These are phyloP conservation scores for Trichoderma guizhouense DNA, from an alignment of 2,329 filamentous ascomycete genomes.

Conservation along the genomic window DNA sequence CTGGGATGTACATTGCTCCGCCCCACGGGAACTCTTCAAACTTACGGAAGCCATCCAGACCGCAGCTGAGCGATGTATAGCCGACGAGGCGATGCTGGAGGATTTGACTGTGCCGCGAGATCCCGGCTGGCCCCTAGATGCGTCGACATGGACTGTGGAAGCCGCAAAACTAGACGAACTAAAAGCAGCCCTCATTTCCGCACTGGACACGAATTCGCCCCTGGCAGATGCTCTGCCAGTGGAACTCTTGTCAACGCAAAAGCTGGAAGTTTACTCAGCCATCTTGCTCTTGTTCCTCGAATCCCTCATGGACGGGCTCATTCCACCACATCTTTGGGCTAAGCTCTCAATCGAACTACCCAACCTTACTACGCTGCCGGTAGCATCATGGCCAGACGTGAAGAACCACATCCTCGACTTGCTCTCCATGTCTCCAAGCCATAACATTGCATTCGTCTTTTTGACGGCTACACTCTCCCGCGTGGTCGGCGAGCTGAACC, in stretches of 20 bases:
- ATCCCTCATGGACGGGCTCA: slow-evolving; percentile 74
- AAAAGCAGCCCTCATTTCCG: slow-evolving; percentile 50
- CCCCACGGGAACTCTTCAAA: slow-evolving; percentile 83
- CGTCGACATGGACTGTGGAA: slow-evolving; percentile 34
- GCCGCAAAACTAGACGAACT: slow-evolving; percentile 27
- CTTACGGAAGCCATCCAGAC: slow-evolving; percentile 75
- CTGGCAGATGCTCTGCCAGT: slow-evolving; percentile 60
- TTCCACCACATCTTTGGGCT: slow-evolving; percentile 68
- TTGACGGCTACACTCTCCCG: slow-evolving; percentile 70
- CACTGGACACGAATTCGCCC: slow-evolving; percentile 67
- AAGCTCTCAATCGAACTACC: slow-evolving; percentile 60
- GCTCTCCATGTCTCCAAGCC: slow-evolving; percentile 66
- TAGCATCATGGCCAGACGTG: slow-evolving; percentile 37
- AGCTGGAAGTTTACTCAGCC: slow-evolving; percentile 71
- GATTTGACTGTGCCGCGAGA: slow-evolving; percentile 50
- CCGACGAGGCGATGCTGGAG: slow-evolving; percentile 61
- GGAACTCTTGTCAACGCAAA: slow-evolving; percentile 60
- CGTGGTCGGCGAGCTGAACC: slow-evolving; percentile 47
- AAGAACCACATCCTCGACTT: slow-evolving; percentile 65
- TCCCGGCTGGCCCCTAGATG: slow-evolving; percentile 59
- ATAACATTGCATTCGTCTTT: slow-evolving; percentile 88
- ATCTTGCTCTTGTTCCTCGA: slow-evolving; percentile 71
- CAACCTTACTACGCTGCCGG: slow-evolving; percentile 28
- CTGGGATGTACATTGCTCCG: slow-evolving; percentile 67
- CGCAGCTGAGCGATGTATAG: slow-evolving; percentile 53